Base-by-base conservation (phyloP, 2,329 filamentous ascomycete genomes). In the Lasiodiplodia citricola region DNA sequence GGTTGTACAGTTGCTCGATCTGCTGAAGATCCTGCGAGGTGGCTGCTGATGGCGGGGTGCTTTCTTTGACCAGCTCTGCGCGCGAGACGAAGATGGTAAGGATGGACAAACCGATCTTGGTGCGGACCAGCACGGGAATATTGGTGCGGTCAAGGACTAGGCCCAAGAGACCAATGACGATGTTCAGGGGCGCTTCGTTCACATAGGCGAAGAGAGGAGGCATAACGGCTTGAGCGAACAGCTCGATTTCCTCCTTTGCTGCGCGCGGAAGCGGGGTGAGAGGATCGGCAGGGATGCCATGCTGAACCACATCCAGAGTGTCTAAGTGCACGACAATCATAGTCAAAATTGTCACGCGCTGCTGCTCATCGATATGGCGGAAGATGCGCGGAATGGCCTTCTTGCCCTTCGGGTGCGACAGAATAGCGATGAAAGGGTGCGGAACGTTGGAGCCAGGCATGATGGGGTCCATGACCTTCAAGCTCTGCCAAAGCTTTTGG, bases 261-360 rank as follows among this genome's bases (percentile, higher is more conserved):
- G 89, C 87, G 2, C 75, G 70, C 31, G 90, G 85, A 70, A 94
- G 90, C n/a, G 93, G 85, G 60, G 91, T 88, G 1, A 86, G 85
- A 75, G 96, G 92, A 18, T 91, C 92, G 35, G 47, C 47, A 54
- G 67, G 51, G 72, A 93, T 90, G 1, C 92, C 94, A 67, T 91
- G 88, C 68, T 92, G 90, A 69, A 98, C 91, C 62, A 99, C 95
- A 74, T 97, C 94, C 51, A 99, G 86, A 73, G 92, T 90, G 78
- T 98, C 96, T 38, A 99, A 89, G 75, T 98, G 94, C 64, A 97
- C 91, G 69, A 97, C 89, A 73, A 99, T 95, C 87, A 99, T 95
- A 5, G 96, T 99, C 71, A 99, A 86, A 71, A 98, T 93, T 0
- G 94, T 98, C 25, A 96, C 94, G 62, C 95, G 92, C 81, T 98